Base-by-base conservation (phyloP, 768 basidiomycete species). In the Termitomyces sp. region DNA sequence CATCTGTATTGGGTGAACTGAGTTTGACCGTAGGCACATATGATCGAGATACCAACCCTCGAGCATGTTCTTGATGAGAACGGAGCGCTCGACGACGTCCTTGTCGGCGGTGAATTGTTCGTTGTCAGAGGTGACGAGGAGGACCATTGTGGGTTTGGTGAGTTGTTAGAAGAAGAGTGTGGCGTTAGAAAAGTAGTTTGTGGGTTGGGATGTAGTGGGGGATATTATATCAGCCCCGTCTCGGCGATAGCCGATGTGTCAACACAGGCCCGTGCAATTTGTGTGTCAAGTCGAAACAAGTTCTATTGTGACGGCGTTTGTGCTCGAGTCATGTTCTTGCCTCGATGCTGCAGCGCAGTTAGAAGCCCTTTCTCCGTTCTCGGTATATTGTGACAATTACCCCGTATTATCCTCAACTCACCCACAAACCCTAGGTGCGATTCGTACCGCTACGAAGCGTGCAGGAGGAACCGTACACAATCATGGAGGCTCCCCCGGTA, bases 11-110 rank as follows among this genome's bases (percentile, higher is more conserved):
- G 53, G 32, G 56, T 12, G 56, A 35, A 54, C 59, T 56, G 43
- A 58, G 59, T 50, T 48, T 47, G 21, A 61, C 27, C 34, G 8
- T 40, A 40, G 43, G 27, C 42, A n/a, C 25, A 51, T 37, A 35
- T 40, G 59, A 55, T 49, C 37, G 52, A 57, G 57, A 38, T 7
- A 65, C 77, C 40, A 56, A 92, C 97, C 97, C 76, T 98, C 97
- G 53, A 98, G 89, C 97, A 99, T 98, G 81, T 97, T 96, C 82
- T 96, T 97, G 75, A 99, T 97, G 66, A 99, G 84, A 10, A 96
- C 94, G 61, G 86, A 89, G 72, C 97, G 91, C 77, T 95, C 92
- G 55, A 93, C 93, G 56, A 99, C 92, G 56, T 95, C 91, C 74
- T 88, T 92, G 70, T 98, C 95, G 62, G 95, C 90, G 52, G 82